Conservation (phyloP, 1,139 yeast species). For the Yamadazyma dendronema region DNA sequence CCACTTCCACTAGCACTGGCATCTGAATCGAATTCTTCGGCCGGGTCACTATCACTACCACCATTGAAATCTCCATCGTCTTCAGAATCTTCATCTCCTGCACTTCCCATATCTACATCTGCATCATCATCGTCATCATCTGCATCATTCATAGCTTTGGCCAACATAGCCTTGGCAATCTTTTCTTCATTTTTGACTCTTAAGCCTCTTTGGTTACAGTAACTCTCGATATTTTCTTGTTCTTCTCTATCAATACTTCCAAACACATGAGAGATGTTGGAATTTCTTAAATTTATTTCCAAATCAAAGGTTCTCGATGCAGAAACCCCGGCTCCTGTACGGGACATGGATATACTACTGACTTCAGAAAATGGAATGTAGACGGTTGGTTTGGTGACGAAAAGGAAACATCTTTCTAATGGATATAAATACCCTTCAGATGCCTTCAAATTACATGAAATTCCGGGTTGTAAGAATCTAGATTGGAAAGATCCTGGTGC, state of each 20-base stretch:
- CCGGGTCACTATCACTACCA: constrained; percentile 67
- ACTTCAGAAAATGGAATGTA: constrained; percentile 87
- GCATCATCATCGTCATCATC: constrained; percentile 54
- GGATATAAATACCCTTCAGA: constrained; percentile 93
- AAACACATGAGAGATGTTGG: constrained; percentile 73
- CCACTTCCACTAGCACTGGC: constrained; percentile 44
- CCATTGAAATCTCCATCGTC: constrained; percentile 70
- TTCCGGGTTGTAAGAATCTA: constrained; percentile 73
- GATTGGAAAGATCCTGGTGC: constrained; percentile 86
- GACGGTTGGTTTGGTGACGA: constrained; percentile 91
- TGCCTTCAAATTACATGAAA: constrained; percentile 90
- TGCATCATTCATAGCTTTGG: constrained; percentile 70
- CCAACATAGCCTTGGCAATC: constrained; percentile 78
- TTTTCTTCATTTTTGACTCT: constrained; percentile 86
- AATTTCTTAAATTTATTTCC: constrained; percentile 68
- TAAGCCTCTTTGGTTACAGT: constrained; percentile 73
- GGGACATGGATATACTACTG: constrained; percentile 72
- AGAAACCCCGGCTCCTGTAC: constrained; percentile 79
- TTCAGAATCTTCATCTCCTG: constrained; percentile 66
- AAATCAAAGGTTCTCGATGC: constrained; percentile 92
- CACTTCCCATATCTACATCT: constrained; percentile 72
- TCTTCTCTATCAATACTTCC: constrained; percentile 91
- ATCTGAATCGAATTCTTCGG: constrained; percentile 86
- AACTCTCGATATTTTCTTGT: constrained; percentile 74
- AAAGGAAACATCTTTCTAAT: constrained; percentile 84